Base-by-base conservation (phyloP, 306 rosid species). In the Medicago ruthenica region DNA sequence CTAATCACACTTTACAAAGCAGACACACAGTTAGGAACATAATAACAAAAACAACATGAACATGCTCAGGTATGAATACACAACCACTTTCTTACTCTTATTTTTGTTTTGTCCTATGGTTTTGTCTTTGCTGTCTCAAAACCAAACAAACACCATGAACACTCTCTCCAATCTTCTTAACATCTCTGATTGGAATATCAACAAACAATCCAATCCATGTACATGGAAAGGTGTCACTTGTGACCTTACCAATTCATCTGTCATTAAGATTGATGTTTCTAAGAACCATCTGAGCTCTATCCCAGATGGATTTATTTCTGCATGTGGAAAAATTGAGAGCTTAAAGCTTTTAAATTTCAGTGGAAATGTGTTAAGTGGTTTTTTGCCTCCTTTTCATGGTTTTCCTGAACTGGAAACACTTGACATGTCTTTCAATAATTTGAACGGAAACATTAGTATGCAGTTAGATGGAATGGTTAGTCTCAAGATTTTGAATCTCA, bases 191-290 rank as follows among this genome's bases (percentile, higher is more conserved):
- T 89, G 96, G 95, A 54, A 72, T 73, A 39, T 12, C 1, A n/a
- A 0, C 24, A 80, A 0, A 13, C 45, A 77, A 20, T 59, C 91
- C 3, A 78, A 87, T 70, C 95, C 94, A 39, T 92, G 97, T 83
- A 7, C 36, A 8, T 95, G 97, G 97, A 48, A 70, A 3, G 91
- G 97, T 31, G 87, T 95, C 47, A 67, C 0, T 3, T 95, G 98
- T 72, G 62, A 66, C 73, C 1, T 3, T n/a, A 60, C 31, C 39
- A 76, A 80, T 70, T 76, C 89, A 12, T 59, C 78, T 39, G 71
- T 95, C 3, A 51, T 5, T 63, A 9, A 16, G 0, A 78, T 95
- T 64, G 91, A 95, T 75, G 84, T 92, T 27, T 92, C 96, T 36
- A 59, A 62, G 9, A 95, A 80, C 82, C 2, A 0, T 4, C 55